A percentile compares a stretch with the other conserved stretches of the same genome.
Conservation (phyloP, 768 basidiomycete genomes). For the Tulasnella sp. region DNA sequence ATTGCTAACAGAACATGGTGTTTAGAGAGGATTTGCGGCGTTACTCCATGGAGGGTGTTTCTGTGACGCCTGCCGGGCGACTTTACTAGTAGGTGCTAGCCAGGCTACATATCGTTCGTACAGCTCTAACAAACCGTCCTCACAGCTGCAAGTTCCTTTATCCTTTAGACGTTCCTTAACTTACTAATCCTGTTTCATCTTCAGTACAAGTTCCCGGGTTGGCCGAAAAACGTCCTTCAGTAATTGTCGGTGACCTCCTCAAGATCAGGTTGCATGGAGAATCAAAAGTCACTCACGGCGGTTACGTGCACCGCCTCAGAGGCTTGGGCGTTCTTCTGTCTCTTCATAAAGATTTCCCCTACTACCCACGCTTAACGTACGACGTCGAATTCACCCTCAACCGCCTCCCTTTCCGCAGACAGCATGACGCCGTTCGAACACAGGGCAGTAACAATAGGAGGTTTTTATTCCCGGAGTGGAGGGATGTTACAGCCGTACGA, state of each 20-base stretch:
- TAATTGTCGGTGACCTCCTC: constrained; percentile 24
- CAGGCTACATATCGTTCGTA: constrained; percentile 42
- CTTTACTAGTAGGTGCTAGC: constrained; percentile 19
- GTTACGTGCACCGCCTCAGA: not conserved
- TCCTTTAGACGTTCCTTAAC: not conserved
- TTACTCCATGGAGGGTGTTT: not conserved
- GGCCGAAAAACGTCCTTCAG: constrained; percentile 31
- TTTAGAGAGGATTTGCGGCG: constrained; percentile 1
- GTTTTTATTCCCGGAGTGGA: not conserved
- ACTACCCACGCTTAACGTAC: not conserved
- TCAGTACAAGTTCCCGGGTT: constrained; percentile 24
- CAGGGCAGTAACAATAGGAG: not conserved
- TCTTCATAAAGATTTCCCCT: not conserved
- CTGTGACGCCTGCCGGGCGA: not conserved
- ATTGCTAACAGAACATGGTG: not conserved
- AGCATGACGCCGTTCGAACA: constrained; percentile 10
- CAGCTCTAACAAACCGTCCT: not conserved
- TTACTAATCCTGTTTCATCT: not conserved
- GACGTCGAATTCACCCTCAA: not conserved
- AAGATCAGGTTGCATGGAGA: not conserved
- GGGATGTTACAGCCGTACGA: not conserved
- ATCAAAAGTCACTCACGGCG: not conserved
- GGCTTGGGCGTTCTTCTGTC: not conserved
- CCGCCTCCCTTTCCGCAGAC: not conserved
- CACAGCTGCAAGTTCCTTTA: not conserved